These are phyloP conservation scores for Phytopythium montanum DNA, from an alignment of 352 stramenopile species.

Conservation along the genomic window DNA sequence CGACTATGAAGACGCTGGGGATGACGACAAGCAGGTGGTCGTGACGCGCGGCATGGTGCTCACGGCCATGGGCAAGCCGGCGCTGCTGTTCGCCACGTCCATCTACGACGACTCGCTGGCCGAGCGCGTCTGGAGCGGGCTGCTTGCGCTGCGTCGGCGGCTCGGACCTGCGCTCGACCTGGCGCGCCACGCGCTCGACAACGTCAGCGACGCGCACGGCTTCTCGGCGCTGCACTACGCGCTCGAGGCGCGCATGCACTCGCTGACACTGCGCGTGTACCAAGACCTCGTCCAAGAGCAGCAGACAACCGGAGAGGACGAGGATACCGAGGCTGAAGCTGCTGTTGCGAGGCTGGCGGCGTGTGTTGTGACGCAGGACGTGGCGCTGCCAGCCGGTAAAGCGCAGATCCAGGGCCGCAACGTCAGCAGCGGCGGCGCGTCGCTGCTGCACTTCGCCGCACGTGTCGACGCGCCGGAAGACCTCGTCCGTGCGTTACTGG, in stretches of 20 bases:
- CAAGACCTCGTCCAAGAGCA: slow-evolving; percentile 17
- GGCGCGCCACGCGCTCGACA: slow-evolving; percentile 65
- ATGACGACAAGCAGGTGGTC: slow-evolving; percentile 4
- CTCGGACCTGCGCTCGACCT: slow-evolving; percentile 36
- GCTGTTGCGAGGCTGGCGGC: slow-evolving; percentile 10
- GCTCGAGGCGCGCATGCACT: slow-evolving; percentile 63
- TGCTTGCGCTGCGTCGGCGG: slow-evolving; percentile 38
- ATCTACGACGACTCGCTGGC: slow-evolving; percentile 86
- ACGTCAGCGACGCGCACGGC: slow-evolving; percentile 57
- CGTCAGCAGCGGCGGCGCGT: slow-evolving; percentile 67
- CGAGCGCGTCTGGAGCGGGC: slow-evolving; percentile 51
- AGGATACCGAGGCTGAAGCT: background rate
- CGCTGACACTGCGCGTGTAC: slow-evolving; percentile 37
- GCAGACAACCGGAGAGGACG: background rate
- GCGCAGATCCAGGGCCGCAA: slow-evolving; percentile 61
- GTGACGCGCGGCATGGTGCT: slow-evolving; percentile 34
- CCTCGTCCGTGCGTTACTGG: slow-evolving; percentile 44
- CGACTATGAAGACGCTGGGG: slow-evolving; percentile 19
- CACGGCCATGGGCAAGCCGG: slow-evolving; percentile 71
- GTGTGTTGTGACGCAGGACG: slow-evolving; percentile 49
- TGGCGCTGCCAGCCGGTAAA: slow-evolving; percentile 60
- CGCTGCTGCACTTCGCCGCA: slow-evolving; percentile 65
- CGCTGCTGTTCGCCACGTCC: slow-evolving; percentile 73
- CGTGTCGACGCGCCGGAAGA: slow-evolving; percentile 45
- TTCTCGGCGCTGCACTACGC: slow-evolving; percentile 77